phyloP scores from a whole-genome alignment of 148 eudicot species.

The Arctostaphylos glauca region DNA sequence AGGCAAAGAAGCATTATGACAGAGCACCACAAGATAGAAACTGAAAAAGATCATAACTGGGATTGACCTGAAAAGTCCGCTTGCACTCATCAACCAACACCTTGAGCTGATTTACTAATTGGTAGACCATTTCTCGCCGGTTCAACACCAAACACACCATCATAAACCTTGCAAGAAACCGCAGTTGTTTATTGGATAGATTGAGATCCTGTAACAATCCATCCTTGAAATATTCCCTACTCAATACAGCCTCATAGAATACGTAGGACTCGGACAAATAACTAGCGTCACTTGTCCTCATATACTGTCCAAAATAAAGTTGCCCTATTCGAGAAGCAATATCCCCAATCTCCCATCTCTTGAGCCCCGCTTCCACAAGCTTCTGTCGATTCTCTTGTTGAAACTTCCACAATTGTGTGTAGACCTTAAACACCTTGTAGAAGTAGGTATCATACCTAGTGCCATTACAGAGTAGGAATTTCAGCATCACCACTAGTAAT shows the following conservation, averaged over 20 bases:
- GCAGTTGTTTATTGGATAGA: conserved; percentile 74
- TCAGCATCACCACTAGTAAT: background rate
- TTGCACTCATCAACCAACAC: conserved; percentile 79
- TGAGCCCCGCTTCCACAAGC: conserved; percentile 84
- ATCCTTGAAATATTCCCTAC: conserved; percentile 91
- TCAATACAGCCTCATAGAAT: conserved; percentile 79
- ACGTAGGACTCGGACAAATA: conserved; percentile 87
- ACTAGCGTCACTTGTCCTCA: conserved; percentile 85
- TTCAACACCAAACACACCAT: conserved; percentile 71
- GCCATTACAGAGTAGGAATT: background rate
- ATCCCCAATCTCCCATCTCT: conserved; percentile 98
- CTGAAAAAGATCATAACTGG: background rate
- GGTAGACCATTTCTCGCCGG: conserved; percentile 77
- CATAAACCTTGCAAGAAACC: conserved; percentile 83
- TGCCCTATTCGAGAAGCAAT: conserved; percentile 92
- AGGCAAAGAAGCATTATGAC: background rate
- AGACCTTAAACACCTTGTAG: conserved; percentile 80
- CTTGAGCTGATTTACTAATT: conserved; percentile 73
- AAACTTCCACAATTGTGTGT: conserved; percentile 88
- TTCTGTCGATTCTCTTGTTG: conserved; percentile 91
- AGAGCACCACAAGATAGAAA: background rate
- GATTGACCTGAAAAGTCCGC: conserved; percentile 61
- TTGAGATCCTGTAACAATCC: conserved; percentile 73
- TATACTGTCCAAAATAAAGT: conserved; percentile 92
- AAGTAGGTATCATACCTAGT: conserved; percentile 84